A percentile compares a stretch with the other conserved stretches of the same genome.
phyloP scores from a whole-genome alignment of 2,329 filamentous ascomycete genomes.

The Dactylellina sp. region DNA sequence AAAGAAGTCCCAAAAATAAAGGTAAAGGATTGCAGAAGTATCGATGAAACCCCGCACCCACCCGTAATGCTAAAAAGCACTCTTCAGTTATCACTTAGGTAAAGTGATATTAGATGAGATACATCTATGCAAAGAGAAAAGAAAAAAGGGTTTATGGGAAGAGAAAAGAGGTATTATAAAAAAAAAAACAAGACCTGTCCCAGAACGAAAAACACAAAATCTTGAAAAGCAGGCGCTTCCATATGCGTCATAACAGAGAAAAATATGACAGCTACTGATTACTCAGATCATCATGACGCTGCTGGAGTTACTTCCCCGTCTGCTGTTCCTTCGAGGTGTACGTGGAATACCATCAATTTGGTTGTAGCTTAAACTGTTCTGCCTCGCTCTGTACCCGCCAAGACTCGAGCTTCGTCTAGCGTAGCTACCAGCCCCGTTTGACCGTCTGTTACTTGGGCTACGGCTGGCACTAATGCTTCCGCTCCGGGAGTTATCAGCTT shows the following conservation, averaged over 20 bases:
- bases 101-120: slow-evolving; percentile 2
- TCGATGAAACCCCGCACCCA: slow-evolving; percentile 1
- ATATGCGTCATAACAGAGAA: slow-evolving; percentile 19
- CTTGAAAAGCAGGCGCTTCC: not conserved
- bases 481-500: slow-evolving; percentile 21
- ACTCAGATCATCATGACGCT: slow-evolving; percentile 51
- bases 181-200: slow-evolving; percentile 28
- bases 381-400: slow-evolving; percentile 43
- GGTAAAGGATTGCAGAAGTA: slow-evolving; percentile 17
- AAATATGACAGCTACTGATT: slow-evolving; percentile 1
- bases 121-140: slow-evolving; percentile 1
- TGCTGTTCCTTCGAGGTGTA: slow-evolving; percentile 34
- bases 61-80: not conserved
- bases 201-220: slow-evolving; percentile 18
- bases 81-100: too few species aligned
- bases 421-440: slow-evolving; percentile 21
- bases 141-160: too few species aligned
- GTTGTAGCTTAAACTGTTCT: slow-evolving; percentile 45
- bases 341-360: slow-evolving; percentile 51
- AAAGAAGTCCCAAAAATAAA: not conserved
- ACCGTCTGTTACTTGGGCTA: slow-evolving; percentile 45
- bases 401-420: slow-evolving; percentile 51
- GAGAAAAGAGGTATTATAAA: slow-evolving; percentile 9
- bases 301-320: slow-evolving; percentile 52
- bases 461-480: slow-evolving; percentile 50